Conservation (phyloP, 352 stramenopile genomes). For the Globisporangium polare region DNA sequence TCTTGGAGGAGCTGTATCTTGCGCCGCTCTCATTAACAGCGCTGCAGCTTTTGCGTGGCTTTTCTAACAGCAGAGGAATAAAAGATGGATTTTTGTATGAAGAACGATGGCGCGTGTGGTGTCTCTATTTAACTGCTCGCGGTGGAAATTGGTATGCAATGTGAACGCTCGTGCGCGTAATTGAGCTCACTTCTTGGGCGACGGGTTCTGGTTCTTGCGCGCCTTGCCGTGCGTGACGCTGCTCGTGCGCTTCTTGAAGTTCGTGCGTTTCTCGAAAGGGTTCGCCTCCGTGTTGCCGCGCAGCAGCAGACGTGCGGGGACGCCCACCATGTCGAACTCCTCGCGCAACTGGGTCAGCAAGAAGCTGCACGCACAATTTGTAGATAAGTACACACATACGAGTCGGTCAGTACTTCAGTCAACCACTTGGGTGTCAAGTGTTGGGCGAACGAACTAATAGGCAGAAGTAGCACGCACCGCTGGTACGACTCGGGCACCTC, state of each 20-base stretch:
- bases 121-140: not conserved
- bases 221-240: conserved; percentile 56
- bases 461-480: conserved; percentile 24
- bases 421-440: too few relatives aligned
- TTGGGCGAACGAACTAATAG: not conserved
- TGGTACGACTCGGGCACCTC: conserved; percentile 77
- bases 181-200: conserved; percentile 1
- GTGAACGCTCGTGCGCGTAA: not conserved
- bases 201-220: conserved; percentile 19
- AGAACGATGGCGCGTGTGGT: not conserved
- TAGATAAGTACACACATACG: not conserved
- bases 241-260: conserved; percentile 77
- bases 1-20: not conserved
- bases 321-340: conserved; percentile 83
- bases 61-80: not conserved
- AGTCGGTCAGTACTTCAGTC: too few relatives aligned
- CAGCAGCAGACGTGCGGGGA: conserved; percentile 70
- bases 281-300: conserved; percentile 72
- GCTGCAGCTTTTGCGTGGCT: too few relatives aligned
- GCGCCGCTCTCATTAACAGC: not conserved
- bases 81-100: conserved; percentile 2
- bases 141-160: not conserved
- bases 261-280: conserved; percentile 80
- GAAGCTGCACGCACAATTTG: conserved; percentile 32
- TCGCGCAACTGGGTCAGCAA: conserved; percentile 72